Percentiles rank a stretch among this genome's conserved stretches.
Conservation (phyloP, 148 eudicot genomes). For the Camellia sinensis region DNA sequence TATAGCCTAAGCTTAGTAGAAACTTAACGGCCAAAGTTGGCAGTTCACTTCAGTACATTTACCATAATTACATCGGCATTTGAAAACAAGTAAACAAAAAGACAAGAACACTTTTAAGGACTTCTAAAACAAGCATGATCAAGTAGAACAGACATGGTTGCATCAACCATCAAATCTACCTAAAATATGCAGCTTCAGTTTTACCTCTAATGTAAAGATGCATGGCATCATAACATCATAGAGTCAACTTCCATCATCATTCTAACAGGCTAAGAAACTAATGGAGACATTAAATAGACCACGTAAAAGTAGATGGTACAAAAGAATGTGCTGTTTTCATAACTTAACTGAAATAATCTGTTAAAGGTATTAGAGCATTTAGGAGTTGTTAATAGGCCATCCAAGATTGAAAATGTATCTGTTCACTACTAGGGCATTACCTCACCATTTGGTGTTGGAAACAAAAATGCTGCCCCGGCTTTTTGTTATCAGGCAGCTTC, state of each 20-base stretch:
- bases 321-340: neutral
- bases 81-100: neutral
- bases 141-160: neutral
- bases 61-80: neutral
- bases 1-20: neutral
- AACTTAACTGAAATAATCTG: neutral
- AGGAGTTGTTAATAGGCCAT: neutral
- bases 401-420: neutral
- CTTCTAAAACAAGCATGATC: neutral
- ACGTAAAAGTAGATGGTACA: neutral
- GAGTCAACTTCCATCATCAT: neutral
- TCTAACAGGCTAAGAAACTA: neutral
- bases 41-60: neutral
- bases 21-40: neutral
- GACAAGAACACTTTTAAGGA: neutral
- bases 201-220: neutral
- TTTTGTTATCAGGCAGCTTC: neutral
- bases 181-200: neutral
- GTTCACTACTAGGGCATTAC: neutral
- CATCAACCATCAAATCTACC: neutral
- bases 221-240: neutral
- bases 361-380: neutral
- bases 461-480: neutral
- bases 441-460: neutral
- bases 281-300: neutral